Conservation (phyloP, 1,284 basidiomycete species). For the Leccinum subspadiceum region DNA sequence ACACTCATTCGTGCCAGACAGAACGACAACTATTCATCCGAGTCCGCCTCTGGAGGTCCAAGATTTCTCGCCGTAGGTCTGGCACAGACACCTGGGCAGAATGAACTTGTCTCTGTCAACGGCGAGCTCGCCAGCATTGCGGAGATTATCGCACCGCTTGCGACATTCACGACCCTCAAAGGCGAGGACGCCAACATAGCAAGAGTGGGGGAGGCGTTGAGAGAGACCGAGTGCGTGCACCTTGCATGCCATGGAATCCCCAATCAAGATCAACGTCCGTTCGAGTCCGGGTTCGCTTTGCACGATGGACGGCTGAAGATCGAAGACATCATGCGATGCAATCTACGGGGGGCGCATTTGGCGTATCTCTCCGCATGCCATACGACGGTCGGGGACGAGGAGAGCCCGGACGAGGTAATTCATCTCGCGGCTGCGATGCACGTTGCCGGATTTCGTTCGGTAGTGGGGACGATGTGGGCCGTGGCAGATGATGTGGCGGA, state of each 20-base stretch:
- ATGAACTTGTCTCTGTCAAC: conserved; percentile 5
- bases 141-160: not conserved
- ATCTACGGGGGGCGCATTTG: conserved; percentile 27
- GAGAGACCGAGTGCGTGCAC: conserved; percentile 16
- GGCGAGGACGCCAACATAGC: not conserved
- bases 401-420: not conserved
- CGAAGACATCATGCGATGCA: conserved; percentile 23
- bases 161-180: conserved; percentile 1
- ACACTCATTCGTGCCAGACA: conserved; percentile 24
- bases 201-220: conserved; percentile 7
- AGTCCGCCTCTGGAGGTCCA: not conserved
- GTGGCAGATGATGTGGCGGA: not conserved
- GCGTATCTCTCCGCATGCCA: conserved; percentile 36
- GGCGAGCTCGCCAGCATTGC: conserved; percentile 1
- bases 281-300: conserved; percentile 24
- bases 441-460: too few relatives aligned
- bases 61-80: conserved; percentile 14
- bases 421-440: too few relatives aligned
- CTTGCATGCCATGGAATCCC: conserved; percentile 21
- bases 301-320: conserved; percentile 20
- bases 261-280: conserved; percentile 12
- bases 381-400: conserved; percentile 17
- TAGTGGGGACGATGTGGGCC: too few relatives aligned
- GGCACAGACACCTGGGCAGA: not conserved
- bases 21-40: not conserved